Evolutionary conservation across 2,329 filamentous ascomycete genomes (phyloP), one percentile per base, ranked within the genome.

Genomic region (Hirsutella rhossiliensis): DNA sequence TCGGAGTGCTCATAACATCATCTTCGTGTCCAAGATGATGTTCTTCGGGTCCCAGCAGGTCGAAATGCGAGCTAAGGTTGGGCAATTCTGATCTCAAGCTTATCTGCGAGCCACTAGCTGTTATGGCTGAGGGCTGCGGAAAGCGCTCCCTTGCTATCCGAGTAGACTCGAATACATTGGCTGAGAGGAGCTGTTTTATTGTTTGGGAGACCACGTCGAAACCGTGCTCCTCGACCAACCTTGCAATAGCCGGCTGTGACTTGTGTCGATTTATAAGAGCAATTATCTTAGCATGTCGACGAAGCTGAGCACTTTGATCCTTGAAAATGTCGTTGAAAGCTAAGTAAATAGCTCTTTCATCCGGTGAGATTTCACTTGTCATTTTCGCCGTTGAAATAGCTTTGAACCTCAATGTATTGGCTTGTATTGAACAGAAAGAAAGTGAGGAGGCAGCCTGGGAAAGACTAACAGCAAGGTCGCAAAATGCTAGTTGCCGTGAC

Each of bases 1-100:
- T 31, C 0, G 52, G 52, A 0, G 48, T 45, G 3, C 45, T 37
- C 3, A 23, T 30, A 4, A 53, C 40, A 9, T 54, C 52, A 12
- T 41, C 42, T 2, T 19, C 20, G 17, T 44, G 43, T 9, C 39
- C 37, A n/a, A 34, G 13, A 5, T 34, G 12, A 5, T 7, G 32
- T 15, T 34, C 8, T 15, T 34, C 17, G 8, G 32, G 32, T n/a
- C 12, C 32, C 17, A 34, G 13, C 17, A 34, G 32, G 8, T 11
- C 32, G 32, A 6, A 15, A 11, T 15, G 12, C 6, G 32, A 34
- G 6, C 12, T 34, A 34, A 34, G 13, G 13, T 34, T 34, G 13
- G 8, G 32, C 32, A n/a, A 34, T 11, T 34, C 15, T 9, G 32
- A 11, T n/a, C 7, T 34, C 17, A n/a, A 11, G 17, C 17, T 11